A percentile compares a stretch with the other conserved stretches of the same genome.
Conservation (phyloP, 371 early-diverging fungal genomes). For the Zancudomyces culisetae region DNA sequence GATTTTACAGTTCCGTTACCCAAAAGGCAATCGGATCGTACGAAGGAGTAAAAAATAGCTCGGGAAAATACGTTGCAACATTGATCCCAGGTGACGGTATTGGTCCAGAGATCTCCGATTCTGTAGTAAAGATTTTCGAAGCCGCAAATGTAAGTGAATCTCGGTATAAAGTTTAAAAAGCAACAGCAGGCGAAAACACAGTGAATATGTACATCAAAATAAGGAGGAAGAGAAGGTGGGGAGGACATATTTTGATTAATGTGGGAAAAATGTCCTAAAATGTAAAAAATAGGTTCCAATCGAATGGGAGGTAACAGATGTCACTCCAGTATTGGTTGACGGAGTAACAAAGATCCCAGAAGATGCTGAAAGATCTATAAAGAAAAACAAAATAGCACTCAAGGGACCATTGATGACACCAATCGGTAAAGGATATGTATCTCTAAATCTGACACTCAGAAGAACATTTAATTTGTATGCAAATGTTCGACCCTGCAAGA, state of each 20-base stretch:
- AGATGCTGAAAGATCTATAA: constrained; percentile 73
- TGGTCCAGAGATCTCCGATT: constrained; percentile 91
- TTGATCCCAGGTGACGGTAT: constrained; percentile 97
- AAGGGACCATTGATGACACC: constrained; percentile 92
- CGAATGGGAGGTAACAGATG: constrained; percentile 90
- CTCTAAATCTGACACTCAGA: constrained; percentile 92
- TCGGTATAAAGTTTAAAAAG: too few species aligned
- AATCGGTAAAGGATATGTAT: constrained; percentile 95
- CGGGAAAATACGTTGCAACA: constrained; percentile 53
- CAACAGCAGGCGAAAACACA: too few species aligned
- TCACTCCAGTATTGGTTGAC: constrained; percentile 78
- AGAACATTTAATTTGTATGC: constrained; percentile 95
- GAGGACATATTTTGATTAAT: too few species aligned
- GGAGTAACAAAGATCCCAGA: constrained; percentile 88
- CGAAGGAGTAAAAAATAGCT: not conserved
- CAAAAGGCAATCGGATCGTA: constrained; percentile 2
- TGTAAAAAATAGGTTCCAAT: constrained; percentile 48
- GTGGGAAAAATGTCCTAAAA: constrained; percentile 8
- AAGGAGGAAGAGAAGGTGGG: too few species aligned
- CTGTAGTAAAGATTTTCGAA: constrained; percentile 79
- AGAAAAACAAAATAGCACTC: constrained; percentile 86
- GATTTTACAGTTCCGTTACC: not conserved
- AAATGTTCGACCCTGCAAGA: constrained; percentile 93
- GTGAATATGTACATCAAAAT: too few species aligned
- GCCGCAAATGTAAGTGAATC: constrained; percentile 59